phyloP scores from a whole-genome alignment of 306 rosid genomes.

The Carpinus fangiana region DNA sequence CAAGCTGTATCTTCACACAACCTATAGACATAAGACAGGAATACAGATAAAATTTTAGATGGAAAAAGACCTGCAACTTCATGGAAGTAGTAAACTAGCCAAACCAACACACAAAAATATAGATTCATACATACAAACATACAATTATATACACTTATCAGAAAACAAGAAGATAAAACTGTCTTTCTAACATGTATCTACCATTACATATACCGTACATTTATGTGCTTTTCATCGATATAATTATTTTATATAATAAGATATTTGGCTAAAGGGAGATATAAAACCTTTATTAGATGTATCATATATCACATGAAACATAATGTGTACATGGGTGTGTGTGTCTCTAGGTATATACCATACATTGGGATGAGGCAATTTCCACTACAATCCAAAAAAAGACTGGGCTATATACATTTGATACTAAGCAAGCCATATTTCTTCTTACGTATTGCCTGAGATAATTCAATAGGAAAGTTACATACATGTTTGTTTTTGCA shows the following conservation, averaged over 20 bases:
- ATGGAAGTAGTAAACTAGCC: background rate
- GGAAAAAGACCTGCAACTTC: conserved; percentile 2
- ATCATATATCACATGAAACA: conserved; percentile 10
- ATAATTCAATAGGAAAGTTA: background rate
- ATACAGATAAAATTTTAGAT: conserved; percentile 18
- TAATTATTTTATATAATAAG: background rate
- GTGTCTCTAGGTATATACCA: background rate
- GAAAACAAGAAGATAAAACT: background rate
- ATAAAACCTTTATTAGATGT: background rate
- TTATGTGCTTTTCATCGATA: background rate
- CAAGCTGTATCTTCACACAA: conserved; percentile 91
- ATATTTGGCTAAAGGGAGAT: background rate
- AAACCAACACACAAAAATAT: background rate
- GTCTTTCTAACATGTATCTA: background rate
- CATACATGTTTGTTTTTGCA: conserved; percentile 98
- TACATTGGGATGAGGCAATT: background rate
- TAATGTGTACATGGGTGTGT: background rate
- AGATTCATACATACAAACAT: background rate
- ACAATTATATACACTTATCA: background rate
- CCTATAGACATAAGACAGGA: conserved; percentile 46
- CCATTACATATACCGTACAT: background rate
- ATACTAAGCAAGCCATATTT: conserved; percentile 2
- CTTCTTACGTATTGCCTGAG: conserved; percentile 8
- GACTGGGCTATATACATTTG: conserved; percentile 1
- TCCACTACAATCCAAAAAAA: too few species aligned